Conservation (phyloP, 805 yeast genomes). For the Nakazawaea laoshanensis region DNA sequence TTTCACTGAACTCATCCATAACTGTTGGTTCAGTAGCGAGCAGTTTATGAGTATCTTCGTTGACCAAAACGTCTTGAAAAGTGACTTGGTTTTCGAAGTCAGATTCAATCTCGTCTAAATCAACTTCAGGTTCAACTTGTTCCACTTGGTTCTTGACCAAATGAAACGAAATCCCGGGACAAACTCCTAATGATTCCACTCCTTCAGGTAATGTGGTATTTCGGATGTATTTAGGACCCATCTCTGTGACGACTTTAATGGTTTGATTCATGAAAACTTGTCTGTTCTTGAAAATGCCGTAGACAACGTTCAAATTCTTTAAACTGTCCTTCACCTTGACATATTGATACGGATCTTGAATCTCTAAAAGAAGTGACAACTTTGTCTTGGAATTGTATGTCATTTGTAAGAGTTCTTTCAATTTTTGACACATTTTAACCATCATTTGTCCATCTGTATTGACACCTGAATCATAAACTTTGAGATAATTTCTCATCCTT, state of each 20-base stretch:
- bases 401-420: constrained; percentile 3
- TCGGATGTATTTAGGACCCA: constrained; percentile 1
- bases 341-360: constrained; percentile 2
- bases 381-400: background rate
- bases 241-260: constrained; percentile 4
- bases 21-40: constrained; percentile 1
- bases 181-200: constrained; percentile 3
- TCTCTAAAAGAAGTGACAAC: constrained; percentile 6
- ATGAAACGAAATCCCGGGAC: constrained; percentile 4
- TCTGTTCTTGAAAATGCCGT: constrained; percentile 1
- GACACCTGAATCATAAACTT: constrained; percentile 6
- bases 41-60: constrained; percentile 1
- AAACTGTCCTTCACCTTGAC: constrained; percentile 3
- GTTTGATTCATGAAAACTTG: constrained; percentile 2
- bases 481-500: constrained; percentile 2
- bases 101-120: background rate
- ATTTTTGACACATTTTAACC: background rate
- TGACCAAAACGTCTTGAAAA: constrained; percentile 2
- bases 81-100: background rate
- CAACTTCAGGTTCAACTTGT: background rate
- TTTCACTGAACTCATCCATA: background rate
- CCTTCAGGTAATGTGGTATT: constrained; percentile 1
- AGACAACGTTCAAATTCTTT: constrained; percentile 2
- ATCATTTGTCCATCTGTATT: constrained; percentile 4
- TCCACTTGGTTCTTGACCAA: background rate